These are phyloP conservation scores for Fusarium luffae DNA, from an alignment of 2,329 filamentous ascomycete species.

Conservation along the genomic window DNA sequence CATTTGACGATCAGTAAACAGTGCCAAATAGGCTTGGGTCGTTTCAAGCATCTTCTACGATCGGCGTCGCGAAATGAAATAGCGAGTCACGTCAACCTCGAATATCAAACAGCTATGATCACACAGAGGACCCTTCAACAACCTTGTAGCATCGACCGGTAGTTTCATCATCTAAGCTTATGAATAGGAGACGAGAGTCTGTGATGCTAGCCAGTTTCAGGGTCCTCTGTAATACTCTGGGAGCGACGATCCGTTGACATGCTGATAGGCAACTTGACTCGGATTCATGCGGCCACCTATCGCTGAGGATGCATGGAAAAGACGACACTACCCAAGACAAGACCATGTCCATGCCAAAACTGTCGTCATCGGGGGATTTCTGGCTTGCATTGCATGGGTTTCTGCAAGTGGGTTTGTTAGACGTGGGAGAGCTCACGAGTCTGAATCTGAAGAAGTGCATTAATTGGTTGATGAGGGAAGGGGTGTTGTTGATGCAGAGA, in stretches of 20 bases:
- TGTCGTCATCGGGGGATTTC: slow-evolving; percentile 41
- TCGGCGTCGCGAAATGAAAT: slow-evolving; percentile 29
- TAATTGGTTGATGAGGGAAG: slow-evolving; percentile 31
- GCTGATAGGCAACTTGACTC: slow-evolving; percentile 21
- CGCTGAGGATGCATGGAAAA: slow-evolving; percentile 24
- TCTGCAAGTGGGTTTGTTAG: slow-evolving; percentile 31
- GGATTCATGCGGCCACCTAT: slow-evolving; percentile 17
- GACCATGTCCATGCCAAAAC: slow-evolving; percentile 28
- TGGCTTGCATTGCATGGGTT: slow-evolving; percentile 35
- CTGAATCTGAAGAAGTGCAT: slow-evolving; percentile 26
- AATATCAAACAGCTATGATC: slow-evolving; percentile 12
- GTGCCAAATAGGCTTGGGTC: slow-evolving; percentile 23
- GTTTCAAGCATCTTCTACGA: slow-evolving; percentile 28
- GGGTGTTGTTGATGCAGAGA: slow-evolving; percentile 31
- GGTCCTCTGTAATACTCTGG: slow-evolving; percentile 9
- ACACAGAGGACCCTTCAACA: slow-evolving; percentile 6
- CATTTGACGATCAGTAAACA: slow-evolving; percentile 33
- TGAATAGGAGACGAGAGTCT: slow-evolving; percentile 5
- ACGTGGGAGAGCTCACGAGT: slow-evolving; percentile 30
- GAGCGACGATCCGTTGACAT: slow-evolving; percentile 16
- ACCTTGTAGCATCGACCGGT: not conserved
- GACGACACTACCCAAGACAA: slow-evolving; percentile 11
- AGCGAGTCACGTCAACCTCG: slow-evolving; percentile 25
- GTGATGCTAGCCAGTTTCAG: slow-evolving; percentile 16
- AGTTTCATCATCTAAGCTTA: slow-evolving; percentile 15